phyloP scores from a whole-genome alignment of 495 filamentous ascomycete species.

The Penicillium manginii region DNA sequence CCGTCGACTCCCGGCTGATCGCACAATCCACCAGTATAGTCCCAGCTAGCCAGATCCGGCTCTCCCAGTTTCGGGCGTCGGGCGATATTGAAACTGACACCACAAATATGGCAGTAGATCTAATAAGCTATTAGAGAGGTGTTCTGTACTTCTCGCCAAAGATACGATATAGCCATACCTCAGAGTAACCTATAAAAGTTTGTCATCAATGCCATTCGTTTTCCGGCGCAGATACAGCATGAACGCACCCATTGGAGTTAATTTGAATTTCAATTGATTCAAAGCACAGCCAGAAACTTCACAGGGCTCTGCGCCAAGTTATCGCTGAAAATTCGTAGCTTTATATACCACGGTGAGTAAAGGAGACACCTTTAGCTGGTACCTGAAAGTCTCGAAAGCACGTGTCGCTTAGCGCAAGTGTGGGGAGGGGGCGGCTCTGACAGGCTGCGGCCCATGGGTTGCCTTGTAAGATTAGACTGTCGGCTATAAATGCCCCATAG shows the following conservation, averaged over 20 bases:
- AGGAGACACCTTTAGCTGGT: no score
- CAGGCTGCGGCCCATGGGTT: no score
- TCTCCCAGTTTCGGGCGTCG: slow-evolving; percentile 22
- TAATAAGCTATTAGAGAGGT: neutral
- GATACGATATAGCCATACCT: neutral
- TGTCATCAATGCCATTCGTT: neutral
- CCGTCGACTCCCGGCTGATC: slow-evolving; percentile 4
- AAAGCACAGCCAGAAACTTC: neutral
- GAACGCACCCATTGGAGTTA: neutral
- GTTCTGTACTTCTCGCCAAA: neutral
- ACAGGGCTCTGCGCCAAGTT: neutral
- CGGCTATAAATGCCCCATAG: no score
- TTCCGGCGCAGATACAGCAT: neutral
- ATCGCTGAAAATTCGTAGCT: no score
- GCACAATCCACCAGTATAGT: slow-evolving; percentile 11
- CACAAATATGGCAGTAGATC: slow-evolving; percentile 30
- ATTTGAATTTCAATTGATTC: neutral
- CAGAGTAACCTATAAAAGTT: neutral
- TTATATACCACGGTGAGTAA: no score
- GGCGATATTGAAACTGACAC: slow-evolving; percentile 35
- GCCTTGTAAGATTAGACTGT: no score
- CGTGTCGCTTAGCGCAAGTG: no score
- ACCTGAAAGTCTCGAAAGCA: no score
- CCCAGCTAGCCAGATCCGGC: slow-evolving; percentile 18
- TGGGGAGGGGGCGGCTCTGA: no score